phyloP scores from a whole-genome alignment of 1,284 basidiomycete species.

The Apiotrichum akiyoshidainum region DNA sequence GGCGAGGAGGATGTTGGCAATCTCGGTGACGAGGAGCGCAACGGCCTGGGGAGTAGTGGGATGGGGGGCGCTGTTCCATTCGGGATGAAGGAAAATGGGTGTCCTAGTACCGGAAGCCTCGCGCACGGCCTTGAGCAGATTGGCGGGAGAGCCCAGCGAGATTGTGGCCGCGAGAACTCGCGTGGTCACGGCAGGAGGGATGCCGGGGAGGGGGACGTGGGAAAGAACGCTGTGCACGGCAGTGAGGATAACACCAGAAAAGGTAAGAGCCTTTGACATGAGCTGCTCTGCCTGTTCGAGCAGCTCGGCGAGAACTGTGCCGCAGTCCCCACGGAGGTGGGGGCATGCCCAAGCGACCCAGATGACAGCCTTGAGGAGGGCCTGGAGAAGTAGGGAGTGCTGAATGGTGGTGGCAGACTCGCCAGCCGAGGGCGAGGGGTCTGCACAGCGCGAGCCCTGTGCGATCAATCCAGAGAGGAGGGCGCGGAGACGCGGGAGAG shows the following conservation, averaged over 20 bases:
- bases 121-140: slow-evolving; percentile 37
- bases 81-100: slow-evolving; percentile 11
- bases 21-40: slow-evolving; percentile 37
- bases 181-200: slow-evolving; percentile 20
- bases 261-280: slow-evolving; percentile 23
- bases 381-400: slow-evolving; percentile 35
- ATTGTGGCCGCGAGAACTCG: slow-evolving; percentile 23
- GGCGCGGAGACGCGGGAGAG: slow-evolving; percentile 27
- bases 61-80: slow-evolving; percentile 32
- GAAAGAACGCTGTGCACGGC: slow-evolving; percentile 30
- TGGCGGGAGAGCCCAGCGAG: slow-evolving; percentile 26
- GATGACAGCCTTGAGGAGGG: slow-evolving; percentile 35
- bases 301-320: slow-evolving; percentile 25
- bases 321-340: slow-evolving; percentile 20
- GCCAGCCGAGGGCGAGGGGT: slow-evolving; percentile 6
- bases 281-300: slow-evolving; percentile 22
- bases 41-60: slow-evolving; percentile 33
- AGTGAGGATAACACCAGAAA: slow-evolving; percentile 35
- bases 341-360: slow-evolving; percentile 37
- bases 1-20: slow-evolving; percentile 37
- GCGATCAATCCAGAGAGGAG: slow-evolving; percentile 33
- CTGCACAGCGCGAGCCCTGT: slow-evolving; percentile 19
- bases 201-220: slow-evolving; percentile 29
- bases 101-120: slow-evolving; percentile 14
- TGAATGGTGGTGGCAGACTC: slow-evolving; percentile 19